phyloP scores from a whole-genome alignment of 129 eudicot species.

The Scalesia atractyloides region DNA sequence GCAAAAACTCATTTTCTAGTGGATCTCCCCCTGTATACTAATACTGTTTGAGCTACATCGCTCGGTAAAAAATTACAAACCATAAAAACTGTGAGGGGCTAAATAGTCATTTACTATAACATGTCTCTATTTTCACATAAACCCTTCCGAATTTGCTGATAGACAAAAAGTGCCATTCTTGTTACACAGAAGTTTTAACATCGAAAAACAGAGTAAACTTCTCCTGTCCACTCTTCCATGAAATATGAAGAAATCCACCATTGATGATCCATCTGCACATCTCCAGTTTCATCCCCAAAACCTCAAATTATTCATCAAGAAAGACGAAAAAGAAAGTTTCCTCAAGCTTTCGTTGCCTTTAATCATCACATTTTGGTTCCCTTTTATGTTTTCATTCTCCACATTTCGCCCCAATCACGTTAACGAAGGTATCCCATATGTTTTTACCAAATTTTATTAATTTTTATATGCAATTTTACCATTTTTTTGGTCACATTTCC shows the following conservation, averaged over 20 bases:
- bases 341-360: constrained; percentile 57
- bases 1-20: too few relatives aligned
- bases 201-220: constrained; percentile 31
- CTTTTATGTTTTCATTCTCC: constrained; percentile 60
- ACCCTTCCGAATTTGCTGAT: constrained; percentile 8
- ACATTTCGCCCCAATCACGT: constrained; percentile 58
- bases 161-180: neutral
- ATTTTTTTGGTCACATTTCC: neutral
- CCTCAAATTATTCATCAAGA: constrained; percentile 36
- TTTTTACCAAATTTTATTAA: neutral
- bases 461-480: neutral
- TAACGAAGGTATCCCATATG: constrained; percentile 50
- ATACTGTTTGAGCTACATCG: too few relatives aligned
- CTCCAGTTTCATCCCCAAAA: constrained; percentile 28
- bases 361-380: constrained; percentile 69
- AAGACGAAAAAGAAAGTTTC: constrained; percentile 38
- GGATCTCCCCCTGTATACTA: too few relatives aligned
- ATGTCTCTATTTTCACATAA: neutral
- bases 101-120: neutral
- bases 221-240: constrained; percentile 34
- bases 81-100: neutral
- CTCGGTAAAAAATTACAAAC: neutral
- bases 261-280: constrained; percentile 25
- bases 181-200: neutral
- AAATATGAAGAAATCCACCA: constrained; percentile 56